Evolutionary conservation across 2,329 filamentous ascomycete species (phyloP).

Genomic region (Pseudogymnoascus sp.): DNA sequence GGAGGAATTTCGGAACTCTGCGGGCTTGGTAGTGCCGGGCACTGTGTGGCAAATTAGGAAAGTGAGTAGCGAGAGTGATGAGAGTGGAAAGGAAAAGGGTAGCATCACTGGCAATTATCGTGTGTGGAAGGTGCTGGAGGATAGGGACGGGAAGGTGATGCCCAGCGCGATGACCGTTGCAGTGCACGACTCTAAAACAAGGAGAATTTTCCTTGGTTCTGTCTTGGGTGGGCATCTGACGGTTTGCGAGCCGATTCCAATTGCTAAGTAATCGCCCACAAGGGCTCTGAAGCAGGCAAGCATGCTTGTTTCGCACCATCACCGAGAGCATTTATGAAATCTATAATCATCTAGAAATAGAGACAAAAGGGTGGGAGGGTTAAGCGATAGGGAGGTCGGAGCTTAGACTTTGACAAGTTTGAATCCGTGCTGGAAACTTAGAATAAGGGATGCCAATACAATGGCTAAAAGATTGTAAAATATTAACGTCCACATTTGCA

Average conservation of each 20-base stretch:
- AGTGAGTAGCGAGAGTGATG: slow-evolving; percentile 12
- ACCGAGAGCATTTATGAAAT: not conserved
- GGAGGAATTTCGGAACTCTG: slow-evolving; percentile 19
- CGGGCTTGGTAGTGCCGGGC: slow-evolving; percentile 15
- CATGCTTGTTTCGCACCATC: not conserved
- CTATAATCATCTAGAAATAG: not conserved
- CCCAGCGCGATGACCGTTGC: slow-evolving; percentile 20
- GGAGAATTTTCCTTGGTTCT: slow-evolving; percentile 26
- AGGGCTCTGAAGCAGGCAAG: not conserved
- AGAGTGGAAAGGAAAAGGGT: not conserved
- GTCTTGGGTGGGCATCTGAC: slow-evolving; percentile 17
- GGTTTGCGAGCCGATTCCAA: slow-evolving; percentile 16
- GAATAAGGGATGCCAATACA: not conserved
- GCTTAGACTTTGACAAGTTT: not conserved
- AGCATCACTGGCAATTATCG: slow-evolving; percentile 14
- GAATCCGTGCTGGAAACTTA: not conserved
- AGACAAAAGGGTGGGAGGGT: not conserved
- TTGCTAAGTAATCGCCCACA: not conserved
- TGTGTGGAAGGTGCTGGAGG: slow-evolving; percentile 28
- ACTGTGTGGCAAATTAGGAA: slow-evolving; percentile 22
- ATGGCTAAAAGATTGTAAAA: not conserved
- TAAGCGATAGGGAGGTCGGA: not conserved
- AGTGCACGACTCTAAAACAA: slow-evolving; percentile 26
- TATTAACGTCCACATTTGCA: not conserved
- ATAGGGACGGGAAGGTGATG: slow-evolving; percentile 24